Evolutionary conservation across 805 yeast genomes (phyloP).

Genomic region (Ogataea polymorpha): DNA sequence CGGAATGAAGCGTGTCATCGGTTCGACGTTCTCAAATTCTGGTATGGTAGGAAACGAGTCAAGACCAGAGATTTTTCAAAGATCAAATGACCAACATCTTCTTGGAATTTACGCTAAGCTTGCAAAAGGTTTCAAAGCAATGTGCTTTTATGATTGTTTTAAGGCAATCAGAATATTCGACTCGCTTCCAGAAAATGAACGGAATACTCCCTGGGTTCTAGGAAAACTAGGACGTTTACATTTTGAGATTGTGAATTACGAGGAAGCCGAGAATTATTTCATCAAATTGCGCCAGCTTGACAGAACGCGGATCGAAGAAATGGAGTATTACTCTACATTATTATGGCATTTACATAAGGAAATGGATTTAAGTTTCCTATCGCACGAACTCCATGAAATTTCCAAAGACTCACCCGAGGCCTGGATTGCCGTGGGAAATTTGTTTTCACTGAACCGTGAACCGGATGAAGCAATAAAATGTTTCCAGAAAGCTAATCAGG

Average conservation of each 20-base stretch:
- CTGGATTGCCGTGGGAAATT: constrained; percentile 90
- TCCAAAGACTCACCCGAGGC: constrained; percentile 68
- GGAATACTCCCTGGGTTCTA: constrained; percentile 80
- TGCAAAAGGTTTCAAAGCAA: constrained; percentile 60
- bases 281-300: constrained; percentile 61
- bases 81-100: constrained; percentile 38
- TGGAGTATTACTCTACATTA: constrained; percentile 88
- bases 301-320: constrained; percentile 76
- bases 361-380: constrained; percentile 71
- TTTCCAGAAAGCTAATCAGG: constrained; percentile 71
- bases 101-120: constrained; percentile 47
- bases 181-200: constrained; percentile 58
- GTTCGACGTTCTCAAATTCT: constrained; percentile 20
- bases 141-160: constrained; percentile 68
- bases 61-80: constrained; percentile 10
- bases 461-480: constrained; percentile 88
- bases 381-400: constrained; percentile 72
- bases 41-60: background rate
- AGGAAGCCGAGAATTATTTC: constrained; percentile 66
- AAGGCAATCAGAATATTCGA: constrained; percentile 72
- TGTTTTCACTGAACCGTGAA: constrained; percentile 78
- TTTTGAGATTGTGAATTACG: constrained; percentile 84
- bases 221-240: constrained; percentile 76
- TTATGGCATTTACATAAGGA: constrained; percentile 91
- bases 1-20: constrained; percentile 25